Percentiles rank a stretch among this genome's conserved stretches.
phyloP scores from a whole-genome alignment of 2,329 filamentous ascomycete species.

The Talaromyces piceae region DNA sequence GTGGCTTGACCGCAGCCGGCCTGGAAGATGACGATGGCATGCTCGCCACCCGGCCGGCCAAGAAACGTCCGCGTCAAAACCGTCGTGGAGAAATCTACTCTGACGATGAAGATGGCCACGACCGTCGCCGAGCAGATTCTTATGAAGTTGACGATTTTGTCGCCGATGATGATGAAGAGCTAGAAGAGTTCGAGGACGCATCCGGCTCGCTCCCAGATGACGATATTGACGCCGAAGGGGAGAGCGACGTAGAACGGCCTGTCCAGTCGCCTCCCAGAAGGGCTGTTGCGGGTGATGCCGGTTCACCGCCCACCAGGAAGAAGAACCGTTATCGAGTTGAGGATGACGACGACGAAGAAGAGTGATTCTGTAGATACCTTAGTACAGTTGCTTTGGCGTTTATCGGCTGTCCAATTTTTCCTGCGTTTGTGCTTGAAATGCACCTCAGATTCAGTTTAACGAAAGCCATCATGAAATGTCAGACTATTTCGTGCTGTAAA shows the following conservation, averaged over 20 bases:
- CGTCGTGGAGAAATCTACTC: conserved; percentile 43
- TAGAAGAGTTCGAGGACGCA: conserved; percentile 38
- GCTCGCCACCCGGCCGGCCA: conserved; percentile 31
- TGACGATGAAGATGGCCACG: conserved; percentile 43
- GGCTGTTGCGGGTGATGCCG: conserved; percentile 17
- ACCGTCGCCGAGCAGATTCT: conserved; percentile 61
- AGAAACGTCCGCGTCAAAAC: conserved; percentile 33
- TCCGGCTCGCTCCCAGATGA: conserved; percentile 38
- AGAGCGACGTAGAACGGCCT: conserved; percentile 27
- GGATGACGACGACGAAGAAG: conserved; percentile 41
- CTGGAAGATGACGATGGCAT: conserved; percentile 52
- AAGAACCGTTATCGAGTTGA: conserved; percentile 43
- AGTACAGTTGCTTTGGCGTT: background rate
- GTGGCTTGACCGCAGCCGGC: conserved; percentile 48
- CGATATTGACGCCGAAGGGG: conserved; percentile 40
- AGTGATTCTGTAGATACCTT: background rate
- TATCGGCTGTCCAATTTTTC: background rate
- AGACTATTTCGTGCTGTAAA: background rate
- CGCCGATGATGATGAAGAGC: conserved; percentile 42
- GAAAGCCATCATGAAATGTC: background rate
- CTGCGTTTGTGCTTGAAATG: background rate
- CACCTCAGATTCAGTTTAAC: background rate
- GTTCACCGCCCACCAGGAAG: conserved; percentile 34
- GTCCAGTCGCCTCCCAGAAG: conserved; percentile 12
- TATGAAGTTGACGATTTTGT: conserved; percentile 81